phyloP scores from a whole-genome alignment of 352 stramenopile species.

The Globisporangium abappressorium region DNA sequence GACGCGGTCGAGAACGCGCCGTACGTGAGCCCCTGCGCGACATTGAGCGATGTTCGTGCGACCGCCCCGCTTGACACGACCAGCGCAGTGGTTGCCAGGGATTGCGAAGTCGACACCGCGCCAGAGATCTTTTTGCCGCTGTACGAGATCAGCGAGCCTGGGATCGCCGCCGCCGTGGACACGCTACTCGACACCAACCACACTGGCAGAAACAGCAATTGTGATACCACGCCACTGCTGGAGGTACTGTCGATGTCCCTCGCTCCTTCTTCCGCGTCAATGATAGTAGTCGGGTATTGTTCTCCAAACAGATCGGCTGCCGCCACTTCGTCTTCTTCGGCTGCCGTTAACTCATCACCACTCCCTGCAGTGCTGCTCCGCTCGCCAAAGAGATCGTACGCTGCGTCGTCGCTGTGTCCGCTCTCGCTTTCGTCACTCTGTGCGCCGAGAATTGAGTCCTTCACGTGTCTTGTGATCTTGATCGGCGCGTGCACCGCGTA shows the following conservation, averaged over 20 bases:
- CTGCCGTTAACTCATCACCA: not conserved
- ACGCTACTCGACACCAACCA: conserved; percentile 54
- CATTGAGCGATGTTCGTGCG: conserved; percentile 49
- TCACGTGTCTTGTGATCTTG: conserved; percentile 52
- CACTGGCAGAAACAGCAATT: conserved; percentile 63
- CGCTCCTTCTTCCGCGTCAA: conserved; percentile 1
- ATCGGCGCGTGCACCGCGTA: conserved; percentile 56
- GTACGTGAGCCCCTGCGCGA: conserved; percentile 44
- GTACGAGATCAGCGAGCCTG: conserved; percentile 42
- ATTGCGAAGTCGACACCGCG: conserved; percentile 55
- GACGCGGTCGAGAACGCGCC: conserved; percentile 54
- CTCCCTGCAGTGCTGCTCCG: conserved; percentile 14
- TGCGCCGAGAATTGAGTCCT: conserved; percentile 29
- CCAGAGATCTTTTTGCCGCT: conserved; percentile 58
- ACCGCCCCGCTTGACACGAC: conserved; percentile 48
- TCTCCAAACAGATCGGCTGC: conserved; percentile 13
- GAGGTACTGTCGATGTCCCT: not conserved
- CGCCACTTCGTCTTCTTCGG: not conserved
- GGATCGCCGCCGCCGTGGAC: conserved; percentile 52
- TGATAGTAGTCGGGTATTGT: conserved; percentile 4
- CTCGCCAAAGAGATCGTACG: conserved; percentile 58
- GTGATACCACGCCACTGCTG: conserved; percentile 29
- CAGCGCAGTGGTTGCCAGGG: conserved; percentile 54
- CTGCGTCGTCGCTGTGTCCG: not conserved
- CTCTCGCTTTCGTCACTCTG: not conserved